phyloP scores from a whole-genome alignment of 1,139 yeast genomes.

The Geotrichum aggregatum region DNA sequence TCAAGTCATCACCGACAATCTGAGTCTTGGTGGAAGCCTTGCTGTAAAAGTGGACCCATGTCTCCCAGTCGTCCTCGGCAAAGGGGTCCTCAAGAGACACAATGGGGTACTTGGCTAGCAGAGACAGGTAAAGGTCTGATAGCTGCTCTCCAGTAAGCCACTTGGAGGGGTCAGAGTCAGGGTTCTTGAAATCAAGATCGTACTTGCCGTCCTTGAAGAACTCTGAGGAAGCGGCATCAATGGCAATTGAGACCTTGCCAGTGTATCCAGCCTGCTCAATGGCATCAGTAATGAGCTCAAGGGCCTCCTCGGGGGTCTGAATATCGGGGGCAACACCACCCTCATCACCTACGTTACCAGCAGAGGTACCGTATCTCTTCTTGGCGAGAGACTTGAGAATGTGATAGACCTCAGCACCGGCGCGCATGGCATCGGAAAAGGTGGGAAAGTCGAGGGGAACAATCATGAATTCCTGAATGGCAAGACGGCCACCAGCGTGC shows the following conservation, averaged over 20 bases:
- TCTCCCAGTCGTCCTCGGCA: constrained; percentile 98
- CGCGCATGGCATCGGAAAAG: constrained; percentile 90
- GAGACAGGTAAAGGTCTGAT: constrained; percentile 72
- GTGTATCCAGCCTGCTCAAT: constrained; percentile 90
- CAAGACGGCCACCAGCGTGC: constrained; percentile 98
- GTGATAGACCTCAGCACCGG: constrained; percentile 96
- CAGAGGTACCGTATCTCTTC: constrained; percentile 91
- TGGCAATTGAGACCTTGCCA: constrained; percentile 83
- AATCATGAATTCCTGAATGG: constrained; percentile 98
- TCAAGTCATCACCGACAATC: constrained; percentile 94
- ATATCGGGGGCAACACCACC: constrained; percentile 99
- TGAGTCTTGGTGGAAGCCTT: constrained; percentile 64
- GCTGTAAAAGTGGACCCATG: constrained; percentile 83
- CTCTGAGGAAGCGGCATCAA: constrained; percentile 95
- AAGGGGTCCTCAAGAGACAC: constrained; percentile 97
- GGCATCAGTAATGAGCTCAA: constrained; percentile 83
- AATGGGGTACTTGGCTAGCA: constrained; percentile 87
- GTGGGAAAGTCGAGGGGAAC: constrained; percentile 85
- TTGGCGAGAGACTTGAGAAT: constrained; percentile 83
- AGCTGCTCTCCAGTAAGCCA: constrained; percentile 85
- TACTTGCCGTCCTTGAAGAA: constrained; percentile 93
- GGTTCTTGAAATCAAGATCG: constrained; percentile 96
- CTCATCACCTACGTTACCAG: constrained; percentile 99
- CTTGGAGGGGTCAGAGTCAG: constrained; percentile 79
- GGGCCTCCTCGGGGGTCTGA: constrained; percentile 88